Evolutionary conservation across 1,284 basidiomycete genomes (phyloP).

Genomic region (Apiotrichum gracile): DNA sequence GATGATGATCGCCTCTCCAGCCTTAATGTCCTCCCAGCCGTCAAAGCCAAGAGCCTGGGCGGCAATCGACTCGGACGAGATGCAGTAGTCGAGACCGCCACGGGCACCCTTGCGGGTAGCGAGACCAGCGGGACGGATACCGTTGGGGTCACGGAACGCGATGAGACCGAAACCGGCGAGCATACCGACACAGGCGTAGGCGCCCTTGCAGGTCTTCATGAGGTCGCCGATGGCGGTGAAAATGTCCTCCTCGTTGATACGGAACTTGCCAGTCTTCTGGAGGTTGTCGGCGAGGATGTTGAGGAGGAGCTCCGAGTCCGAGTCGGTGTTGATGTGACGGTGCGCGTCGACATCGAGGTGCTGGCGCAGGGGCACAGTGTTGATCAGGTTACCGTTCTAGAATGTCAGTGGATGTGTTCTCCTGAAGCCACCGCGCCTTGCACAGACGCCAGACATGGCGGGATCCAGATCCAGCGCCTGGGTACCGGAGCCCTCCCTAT

Average conservation of each 20-base stretch:
- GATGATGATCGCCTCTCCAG: slow-evolving; percentile 92
- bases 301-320: slow-evolving; percentile 93
- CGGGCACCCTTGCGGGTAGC: slow-evolving; percentile 54
- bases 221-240: slow-evolving; percentile 87
- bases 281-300: slow-evolving; percentile 98
- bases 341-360: slow-evolving; percentile 96
- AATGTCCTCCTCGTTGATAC: slow-evolving; percentile 98
- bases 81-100: slow-evolving; percentile 73
- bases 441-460: too few species aligned
- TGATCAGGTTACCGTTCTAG: slow-evolving; percentile 98
- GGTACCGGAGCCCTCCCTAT: too few species aligned
- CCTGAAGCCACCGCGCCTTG: not conserved
- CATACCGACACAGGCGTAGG: slow-evolving; percentile 97
- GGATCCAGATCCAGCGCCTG: too few species aligned
- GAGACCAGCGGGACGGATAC: slow-evolving; percentile 87
- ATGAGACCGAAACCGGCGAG: slow-evolving; percentile 98
- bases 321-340: slow-evolving; percentile 97
- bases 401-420: too few species aligned
- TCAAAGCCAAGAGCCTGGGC: slow-evolving; percentile 87
- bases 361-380: slow-evolving; percentile 75
- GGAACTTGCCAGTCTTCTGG: slow-evolving; percentile 97
- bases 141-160: slow-evolving; percentile 98
- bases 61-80: slow-evolving; percentile 93
- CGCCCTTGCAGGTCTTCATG: slow-evolving; percentile 83
- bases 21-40: slow-evolving; percentile 89